phyloP scores from a whole-genome alignment of 257 asterid genomes.

The Marsdenia floribunda region DNA sequence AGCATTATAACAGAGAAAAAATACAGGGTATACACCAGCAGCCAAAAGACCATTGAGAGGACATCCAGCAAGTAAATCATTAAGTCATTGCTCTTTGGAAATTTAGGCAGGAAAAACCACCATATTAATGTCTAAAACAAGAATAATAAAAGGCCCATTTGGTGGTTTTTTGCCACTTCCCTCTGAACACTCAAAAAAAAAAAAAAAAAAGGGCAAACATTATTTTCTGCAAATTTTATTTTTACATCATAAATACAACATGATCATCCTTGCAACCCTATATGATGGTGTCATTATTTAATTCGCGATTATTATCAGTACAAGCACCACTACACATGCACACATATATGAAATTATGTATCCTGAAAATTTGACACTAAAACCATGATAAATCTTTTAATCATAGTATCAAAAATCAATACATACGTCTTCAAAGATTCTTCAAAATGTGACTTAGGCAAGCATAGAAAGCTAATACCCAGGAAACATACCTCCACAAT shows the following conservation, averaged over 20 bases:
- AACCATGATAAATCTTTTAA: not conserved
- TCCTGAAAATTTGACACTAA: not conserved
- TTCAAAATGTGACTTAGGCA: not conserved
- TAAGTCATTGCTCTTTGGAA: not conserved
- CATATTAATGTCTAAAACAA: not conserved
- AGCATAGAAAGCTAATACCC: not conserved
- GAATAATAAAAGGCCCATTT: not conserved
- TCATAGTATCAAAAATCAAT: not conserved
- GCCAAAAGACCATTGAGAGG: not conserved
- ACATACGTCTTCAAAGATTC: not conserved
- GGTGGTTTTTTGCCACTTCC: not conserved
- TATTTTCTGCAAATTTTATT: not conserved
- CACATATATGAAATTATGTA: no score
- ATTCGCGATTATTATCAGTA: not conserved
- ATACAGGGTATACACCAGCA: not conserved
- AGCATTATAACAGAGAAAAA: not conserved
- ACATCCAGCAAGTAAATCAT: not conserved
- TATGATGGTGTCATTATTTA: not conserved
- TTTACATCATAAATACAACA: not conserved
- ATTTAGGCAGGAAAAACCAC: not conserved
- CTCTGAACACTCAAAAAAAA: not conserved
- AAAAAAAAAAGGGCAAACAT: not conserved
- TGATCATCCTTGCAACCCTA: not conserved
- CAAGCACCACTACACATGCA: not conserved
- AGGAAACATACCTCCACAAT: constrained; percentile 60